Conservation (phyloP, 306 rosid species). For the Acacia crassicarpa region DNA sequence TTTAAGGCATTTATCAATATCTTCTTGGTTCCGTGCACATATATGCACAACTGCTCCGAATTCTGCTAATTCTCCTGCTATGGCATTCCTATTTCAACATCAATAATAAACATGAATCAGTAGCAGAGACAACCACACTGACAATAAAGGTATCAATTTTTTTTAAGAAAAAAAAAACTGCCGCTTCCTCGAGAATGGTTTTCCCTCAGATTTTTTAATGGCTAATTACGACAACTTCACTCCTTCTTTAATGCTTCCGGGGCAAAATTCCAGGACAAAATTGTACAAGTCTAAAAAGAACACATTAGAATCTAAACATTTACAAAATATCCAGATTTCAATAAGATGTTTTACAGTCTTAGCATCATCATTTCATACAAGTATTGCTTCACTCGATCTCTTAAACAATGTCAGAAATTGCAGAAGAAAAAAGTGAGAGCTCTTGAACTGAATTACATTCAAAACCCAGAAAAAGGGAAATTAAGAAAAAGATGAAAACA, state of each 20-base stretch:
- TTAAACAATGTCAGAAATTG: no score
- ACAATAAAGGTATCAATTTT: no score
- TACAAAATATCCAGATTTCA: not conserved
- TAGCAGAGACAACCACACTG: not conserved
- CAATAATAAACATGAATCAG: not conserved
- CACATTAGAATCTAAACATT: not conserved
- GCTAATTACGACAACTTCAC: no score
- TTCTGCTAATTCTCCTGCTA: constrained; percentile 26
- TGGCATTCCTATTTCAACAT: not conserved
- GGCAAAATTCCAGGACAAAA: no score
- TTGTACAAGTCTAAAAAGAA: no score
- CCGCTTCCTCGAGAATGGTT: no score
- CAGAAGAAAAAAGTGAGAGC: no score
- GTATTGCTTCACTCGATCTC: not conserved
- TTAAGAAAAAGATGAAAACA: not conserved
- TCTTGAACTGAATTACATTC: not conserved
- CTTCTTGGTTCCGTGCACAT: not conserved
- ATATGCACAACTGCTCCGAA: constrained; percentile 25
- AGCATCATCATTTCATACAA: not conserved
- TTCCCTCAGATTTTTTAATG: no score
- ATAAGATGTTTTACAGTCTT: not conserved
- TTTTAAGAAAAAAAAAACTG: no score
- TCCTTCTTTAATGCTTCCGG: no score
- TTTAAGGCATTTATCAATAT: not conserved
- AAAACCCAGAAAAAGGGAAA: not conserved